These are phyloP conservation scores for Calamus simplicifolius DNA, from an alignment of 176 grass and related monocot genomes.

Conservation along the genomic window DNA sequence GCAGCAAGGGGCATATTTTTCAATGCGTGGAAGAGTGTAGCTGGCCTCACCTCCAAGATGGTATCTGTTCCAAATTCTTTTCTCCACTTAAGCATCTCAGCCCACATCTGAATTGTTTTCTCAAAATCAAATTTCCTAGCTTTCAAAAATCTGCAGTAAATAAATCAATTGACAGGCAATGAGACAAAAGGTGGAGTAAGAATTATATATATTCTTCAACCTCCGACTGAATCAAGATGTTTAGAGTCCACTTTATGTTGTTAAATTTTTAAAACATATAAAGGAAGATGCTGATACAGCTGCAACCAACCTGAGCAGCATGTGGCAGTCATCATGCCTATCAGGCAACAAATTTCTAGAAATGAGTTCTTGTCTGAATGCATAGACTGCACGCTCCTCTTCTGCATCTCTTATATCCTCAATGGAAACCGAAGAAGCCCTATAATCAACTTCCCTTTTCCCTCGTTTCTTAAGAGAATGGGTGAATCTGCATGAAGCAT, in stretches of 20 bases:
- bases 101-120: slow-evolving; percentile 73
- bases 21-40: background rate
- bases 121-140: slow-evolving; percentile 78
- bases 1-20: background rate
- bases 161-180: background rate
- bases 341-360: slow-evolving; percentile 52
- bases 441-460: slow-evolving; percentile 52
- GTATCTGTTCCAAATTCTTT: slow-evolving; percentile 64
- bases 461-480: slow-evolving; percentile 87
- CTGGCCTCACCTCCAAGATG: slow-evolving; percentile 59
- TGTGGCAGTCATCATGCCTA: slow-evolving; percentile 69
- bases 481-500: slow-evolving; percentile 70
- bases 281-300: too few species aligned
- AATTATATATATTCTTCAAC: too few species aligned
- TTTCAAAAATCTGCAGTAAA: slow-evolving; percentile 60
- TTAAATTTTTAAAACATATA: too few species aligned
- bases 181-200: too few species aligned
- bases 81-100: slow-evolving; percentile 81
- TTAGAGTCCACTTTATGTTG: too few species aligned
- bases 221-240: too few species aligned
- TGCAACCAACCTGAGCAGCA: slow-evolving; percentile 53
- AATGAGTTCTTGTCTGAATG: slow-evolving; percentile 71
- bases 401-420: slow-evolving; percentile 79
- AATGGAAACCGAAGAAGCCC: slow-evolving; percentile 46
- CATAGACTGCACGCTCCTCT: slow-evolving; percentile 66